A percentile compares a stretch with the other conserved stretches of the same genome.
These are phyloP conservation scores for Clathrus columnatus DNA, from an alignment of 768 basidiomycete species.

Conservation along the genomic window DNA sequence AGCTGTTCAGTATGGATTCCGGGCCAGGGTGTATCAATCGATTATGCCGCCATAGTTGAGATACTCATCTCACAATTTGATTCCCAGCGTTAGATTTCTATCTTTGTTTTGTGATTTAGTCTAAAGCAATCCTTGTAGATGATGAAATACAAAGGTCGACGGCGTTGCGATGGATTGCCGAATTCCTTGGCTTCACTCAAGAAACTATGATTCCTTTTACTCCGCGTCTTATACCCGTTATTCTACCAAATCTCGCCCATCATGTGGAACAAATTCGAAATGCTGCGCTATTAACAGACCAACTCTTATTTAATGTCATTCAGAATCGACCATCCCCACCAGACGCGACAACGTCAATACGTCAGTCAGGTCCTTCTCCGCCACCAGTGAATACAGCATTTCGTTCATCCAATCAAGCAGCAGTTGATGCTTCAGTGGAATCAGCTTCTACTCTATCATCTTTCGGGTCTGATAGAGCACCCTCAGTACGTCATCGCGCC, in stretches of 20 bases:
- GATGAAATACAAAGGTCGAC: constrained; percentile 93
- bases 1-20: constrained; percentile 67
- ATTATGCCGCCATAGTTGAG: constrained; percentile 88
- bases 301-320: constrained; percentile 74
- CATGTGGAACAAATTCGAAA: constrained; percentile 83
- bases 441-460: constrained; percentile 16
- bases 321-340: constrained; percentile 72
- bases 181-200: constrained; percentile 78
- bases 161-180: constrained; percentile 87
- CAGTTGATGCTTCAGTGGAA: neutral
- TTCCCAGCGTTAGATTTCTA: constrained; percentile 55
- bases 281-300: constrained; percentile 81
- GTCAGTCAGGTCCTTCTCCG: constrained; percentile 7
- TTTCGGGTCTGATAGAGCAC: constrained; percentile 21
- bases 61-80: constrained; percentile 85
- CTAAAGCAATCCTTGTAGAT: constrained; percentile 37
- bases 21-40: constrained; percentile 87
- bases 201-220: constrained; percentile 94
- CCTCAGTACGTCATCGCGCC: constrained; percentile 10
- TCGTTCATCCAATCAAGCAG: constrained; percentile 2
- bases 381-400: constrained; percentile 8
- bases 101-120: constrained; percentile 7
- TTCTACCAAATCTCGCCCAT: constrained; percentile 91
- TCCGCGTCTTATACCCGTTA: constrained; percentile 84
- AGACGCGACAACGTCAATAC: constrained; percentile 25